Evolutionary conservation across 1,284 basidiomycete species (phyloP).

Genomic region (Irpex sp.): DNA sequence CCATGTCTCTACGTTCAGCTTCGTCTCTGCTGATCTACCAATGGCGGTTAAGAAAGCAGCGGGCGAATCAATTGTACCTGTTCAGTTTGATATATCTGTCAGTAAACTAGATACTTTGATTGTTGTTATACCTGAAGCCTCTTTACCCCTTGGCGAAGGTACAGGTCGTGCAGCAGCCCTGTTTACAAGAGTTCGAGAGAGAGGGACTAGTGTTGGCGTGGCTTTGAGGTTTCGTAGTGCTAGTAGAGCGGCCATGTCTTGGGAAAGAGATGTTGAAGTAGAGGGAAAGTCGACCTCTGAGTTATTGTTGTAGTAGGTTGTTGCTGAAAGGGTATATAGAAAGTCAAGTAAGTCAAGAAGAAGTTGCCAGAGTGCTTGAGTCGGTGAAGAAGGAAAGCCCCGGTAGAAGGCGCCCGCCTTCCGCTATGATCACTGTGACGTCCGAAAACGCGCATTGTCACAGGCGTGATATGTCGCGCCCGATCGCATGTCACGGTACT

Average conservation of each 20-base stretch:
- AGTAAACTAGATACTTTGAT: background rate
- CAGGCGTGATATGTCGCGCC: background rate
- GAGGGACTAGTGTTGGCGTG: background rate
- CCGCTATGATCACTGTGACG: background rate
- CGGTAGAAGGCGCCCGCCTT: too few relatives aligned
- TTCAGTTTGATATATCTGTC: conserved; percentile 6
- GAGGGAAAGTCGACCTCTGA: background rate
- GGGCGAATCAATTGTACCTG: conserved; percentile 46
- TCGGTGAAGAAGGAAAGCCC: too few relatives aligned
- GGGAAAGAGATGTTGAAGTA: background rate
- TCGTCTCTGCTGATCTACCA: conserved; percentile 62
- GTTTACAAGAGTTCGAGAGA: conserved; percentile 28
- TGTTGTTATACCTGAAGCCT: conserved; percentile 14
- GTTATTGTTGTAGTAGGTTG: too few relatives aligned
- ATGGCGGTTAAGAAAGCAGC: conserved; percentile 70
- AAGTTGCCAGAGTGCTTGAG: background rate
- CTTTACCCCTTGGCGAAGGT: conserved; percentile 26
- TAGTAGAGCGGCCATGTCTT: background rate
- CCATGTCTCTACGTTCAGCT: conserved; percentile 60
- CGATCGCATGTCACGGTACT: too few relatives aligned
- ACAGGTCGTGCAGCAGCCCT: conserved; percentile 33
- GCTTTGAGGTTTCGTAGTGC: background rate
- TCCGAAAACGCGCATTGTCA: background rate
- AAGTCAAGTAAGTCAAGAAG: too few relatives aligned
- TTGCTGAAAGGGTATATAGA: background rate